Evolutionary conservation across 495 filamentous ascomycete species (phyloP).

Genomic region (Tuber aestivum): DNA sequence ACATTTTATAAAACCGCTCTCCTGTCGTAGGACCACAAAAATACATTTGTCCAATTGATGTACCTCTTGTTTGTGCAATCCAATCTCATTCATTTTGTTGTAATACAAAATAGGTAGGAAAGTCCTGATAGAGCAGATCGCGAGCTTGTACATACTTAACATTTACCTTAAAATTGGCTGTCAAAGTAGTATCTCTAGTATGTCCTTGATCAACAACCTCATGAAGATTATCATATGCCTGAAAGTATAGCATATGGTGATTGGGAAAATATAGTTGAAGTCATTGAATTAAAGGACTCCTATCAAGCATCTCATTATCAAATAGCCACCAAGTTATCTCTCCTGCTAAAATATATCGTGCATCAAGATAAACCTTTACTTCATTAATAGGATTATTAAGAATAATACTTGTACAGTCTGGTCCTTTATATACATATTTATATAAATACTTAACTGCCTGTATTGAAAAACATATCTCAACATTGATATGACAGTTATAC

Average conservation of each 20-base stretch:
- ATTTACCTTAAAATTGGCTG: not conserved
- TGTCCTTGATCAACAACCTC: not conserved
- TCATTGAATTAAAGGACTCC: not conserved
- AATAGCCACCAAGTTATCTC: not conserved
- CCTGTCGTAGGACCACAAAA: not conserved
- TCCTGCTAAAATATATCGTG: not conserved
- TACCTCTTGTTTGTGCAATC: no score
- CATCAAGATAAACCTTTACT: not conserved
- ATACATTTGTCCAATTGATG: no score
- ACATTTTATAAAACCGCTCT: not conserved
- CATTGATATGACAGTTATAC: not conserved
- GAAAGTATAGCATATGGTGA: not conserved
- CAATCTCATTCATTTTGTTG: no score
- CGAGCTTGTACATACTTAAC: no score
- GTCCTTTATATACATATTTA: not conserved
- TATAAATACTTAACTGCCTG: not conserved
- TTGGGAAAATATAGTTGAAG: not conserved
- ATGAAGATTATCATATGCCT: not conserved
- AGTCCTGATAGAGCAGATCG: no score
- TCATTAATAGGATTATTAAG: not conserved
- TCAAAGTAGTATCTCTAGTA: not conserved
- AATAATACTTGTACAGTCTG: not conserved
- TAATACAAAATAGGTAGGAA: no score
- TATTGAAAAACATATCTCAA: not conserved
- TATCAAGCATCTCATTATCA: no score